These are phyloP conservation scores for Cryptococcus wingfieldii DNA, from an alignment of 1,284 basidiomycete genomes.

Conservation along the genomic window DNA sequence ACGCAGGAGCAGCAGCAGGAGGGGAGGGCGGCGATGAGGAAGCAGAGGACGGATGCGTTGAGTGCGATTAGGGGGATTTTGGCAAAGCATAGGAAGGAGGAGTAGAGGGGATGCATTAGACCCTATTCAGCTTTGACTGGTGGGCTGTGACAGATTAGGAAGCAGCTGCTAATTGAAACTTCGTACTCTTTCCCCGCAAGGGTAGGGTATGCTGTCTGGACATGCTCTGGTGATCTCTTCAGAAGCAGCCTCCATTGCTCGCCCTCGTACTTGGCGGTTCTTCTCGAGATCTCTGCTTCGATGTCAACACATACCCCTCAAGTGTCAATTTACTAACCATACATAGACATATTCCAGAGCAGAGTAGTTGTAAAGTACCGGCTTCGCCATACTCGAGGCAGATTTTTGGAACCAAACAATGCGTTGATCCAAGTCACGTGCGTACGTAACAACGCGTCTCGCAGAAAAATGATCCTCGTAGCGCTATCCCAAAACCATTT, in stretches of 20 bases:
- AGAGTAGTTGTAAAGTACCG: not conserved
- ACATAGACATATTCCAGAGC: not conserved
- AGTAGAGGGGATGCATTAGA: constrained; percentile 4
- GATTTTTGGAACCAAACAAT: not conserved
- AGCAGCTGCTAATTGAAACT: too few species aligned
- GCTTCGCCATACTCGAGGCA: not conserved
- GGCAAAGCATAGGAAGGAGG: constrained; percentile 29
- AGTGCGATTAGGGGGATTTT: constrained; percentile 4
- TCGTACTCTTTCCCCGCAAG: too few species aligned
- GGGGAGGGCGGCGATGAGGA: constrained; percentile 1
- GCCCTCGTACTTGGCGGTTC: too few species aligned
- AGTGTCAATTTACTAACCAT: not conserved
- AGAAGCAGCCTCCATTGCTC: too few species aligned
- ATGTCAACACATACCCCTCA: not conserved
- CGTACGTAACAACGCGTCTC: not conserved
- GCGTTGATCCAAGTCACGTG: too few species aligned
- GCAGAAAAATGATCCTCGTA: not conserved
- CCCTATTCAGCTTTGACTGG: not conserved
- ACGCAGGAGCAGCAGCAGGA: not conserved
- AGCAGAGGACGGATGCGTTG: constrained; percentile 3
- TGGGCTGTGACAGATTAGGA: not conserved
- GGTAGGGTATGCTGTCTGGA: too few species aligned
- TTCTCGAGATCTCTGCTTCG: too few species aligned
- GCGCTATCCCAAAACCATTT: not conserved
- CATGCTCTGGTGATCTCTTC: too few species aligned